Evolutionary conservation across 768 basidiomycete species (phyloP).

Genomic region (Tubosaeta sp.): DNA sequence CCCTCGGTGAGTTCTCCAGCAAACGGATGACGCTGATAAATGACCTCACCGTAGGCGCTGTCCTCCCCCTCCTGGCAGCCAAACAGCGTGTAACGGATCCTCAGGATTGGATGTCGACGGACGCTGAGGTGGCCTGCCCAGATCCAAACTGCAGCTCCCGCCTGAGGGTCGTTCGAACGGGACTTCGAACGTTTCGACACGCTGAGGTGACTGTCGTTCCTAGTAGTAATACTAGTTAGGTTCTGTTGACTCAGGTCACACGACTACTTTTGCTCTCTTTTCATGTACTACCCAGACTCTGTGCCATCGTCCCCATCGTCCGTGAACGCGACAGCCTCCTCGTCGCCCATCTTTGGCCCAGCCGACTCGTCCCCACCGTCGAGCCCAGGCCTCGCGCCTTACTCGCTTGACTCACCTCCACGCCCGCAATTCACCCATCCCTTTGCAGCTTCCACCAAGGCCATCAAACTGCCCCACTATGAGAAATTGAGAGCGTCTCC

Average conservation of each 20-base stretch:
- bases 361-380: conserved; percentile 36
- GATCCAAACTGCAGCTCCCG: conserved; percentile 61
- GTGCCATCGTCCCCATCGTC: conserved; percentile 12
- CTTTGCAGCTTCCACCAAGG: conserved; percentile 56
- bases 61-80: conserved; percentile 64
- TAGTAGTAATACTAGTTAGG: neutral
- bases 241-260: conserved; percentile 1
- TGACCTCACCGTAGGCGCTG: conserved; percentile 44
- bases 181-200: conserved; percentile 50
- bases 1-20: conserved; percentile 39
- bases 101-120: conserved; percentile 68
- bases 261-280: neutral
- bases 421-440: conserved; percentile 39
- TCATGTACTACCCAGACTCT: conserved; percentile 10
- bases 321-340: conserved; percentile 42
- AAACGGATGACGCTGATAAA: neutral
- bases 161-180: conserved; percentile 48
- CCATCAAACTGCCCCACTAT: conserved; percentile 41
- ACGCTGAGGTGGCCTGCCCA: conserved; percentile 61
- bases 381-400: conserved; percentile 27
- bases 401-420: conserved; percentile 31
- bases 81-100: conserved; percentile 54
- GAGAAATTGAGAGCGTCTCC: conserved; percentile 34
- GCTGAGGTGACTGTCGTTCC: conserved; percentile 52
- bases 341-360: conserved; percentile 41